Conservation (phyloP, 2,329 filamentous ascomycete genomes). For the Alternaria infectoria region DNA sequence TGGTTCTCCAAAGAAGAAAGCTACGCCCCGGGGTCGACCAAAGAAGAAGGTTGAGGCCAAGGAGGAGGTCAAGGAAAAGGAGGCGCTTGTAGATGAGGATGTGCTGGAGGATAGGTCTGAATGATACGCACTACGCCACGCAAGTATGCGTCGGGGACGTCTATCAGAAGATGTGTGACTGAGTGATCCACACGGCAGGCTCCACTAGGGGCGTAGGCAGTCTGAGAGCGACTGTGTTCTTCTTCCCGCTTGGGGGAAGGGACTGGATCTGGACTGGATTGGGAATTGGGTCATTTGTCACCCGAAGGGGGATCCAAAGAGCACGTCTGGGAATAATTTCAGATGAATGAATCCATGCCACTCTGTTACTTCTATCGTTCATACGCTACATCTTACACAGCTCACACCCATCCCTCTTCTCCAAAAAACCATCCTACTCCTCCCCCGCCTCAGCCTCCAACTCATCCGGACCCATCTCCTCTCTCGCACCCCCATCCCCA, state of each 20-base stretch:
- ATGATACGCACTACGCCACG: too few species aligned
- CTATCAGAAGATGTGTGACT: not conserved
- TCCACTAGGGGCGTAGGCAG: not conserved
- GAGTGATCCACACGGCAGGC: not conserved
- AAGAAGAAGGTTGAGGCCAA: slow-evolving; percentile 19
- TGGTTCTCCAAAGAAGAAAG: slow-evolving; percentile 24
- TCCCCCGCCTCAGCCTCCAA: slow-evolving; percentile 35
- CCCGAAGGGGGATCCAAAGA: not conserved
- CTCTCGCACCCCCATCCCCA: slow-evolving; percentile 47
- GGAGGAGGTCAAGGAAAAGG: slow-evolving; percentile 8
- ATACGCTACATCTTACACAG: not conserved
- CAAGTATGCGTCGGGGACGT: not conserved
- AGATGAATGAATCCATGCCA: not conserved
- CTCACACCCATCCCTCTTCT: not conserved
- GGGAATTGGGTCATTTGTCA: not conserved
- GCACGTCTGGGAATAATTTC: not conserved
- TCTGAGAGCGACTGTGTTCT: not conserved
- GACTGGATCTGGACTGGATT: not conserved
- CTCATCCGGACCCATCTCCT: slow-evolving; percentile 38
- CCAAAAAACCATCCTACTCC: slow-evolving; percentile 10
- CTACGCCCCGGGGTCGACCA: not conserved
- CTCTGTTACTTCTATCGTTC: not conserved
- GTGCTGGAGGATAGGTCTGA: not conserved
- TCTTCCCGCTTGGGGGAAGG: not conserved
- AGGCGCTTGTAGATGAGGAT: not conserved